Conservation (phyloP, 179 eudicot species). For the Silene vulgaris region DNA sequence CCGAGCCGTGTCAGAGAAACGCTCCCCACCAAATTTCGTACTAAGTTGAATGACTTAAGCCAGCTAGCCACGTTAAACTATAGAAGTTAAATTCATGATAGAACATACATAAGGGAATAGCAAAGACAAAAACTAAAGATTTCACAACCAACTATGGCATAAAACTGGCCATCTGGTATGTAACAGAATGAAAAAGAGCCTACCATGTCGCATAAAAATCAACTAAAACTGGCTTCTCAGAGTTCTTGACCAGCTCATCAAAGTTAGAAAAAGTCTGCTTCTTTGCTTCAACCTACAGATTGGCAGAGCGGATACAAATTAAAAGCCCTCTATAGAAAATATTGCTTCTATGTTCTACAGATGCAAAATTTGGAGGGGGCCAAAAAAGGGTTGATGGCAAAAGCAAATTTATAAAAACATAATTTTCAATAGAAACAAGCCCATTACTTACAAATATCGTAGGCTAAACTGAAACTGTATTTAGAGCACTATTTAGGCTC, state of each 20-base stretch:
- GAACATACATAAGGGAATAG: not conserved
- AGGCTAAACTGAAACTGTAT: not conserved
- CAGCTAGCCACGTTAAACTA: not conserved
- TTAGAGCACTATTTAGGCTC: not conserved
- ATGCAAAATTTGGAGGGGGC: not conserved
- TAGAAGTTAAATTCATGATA: not conserved
- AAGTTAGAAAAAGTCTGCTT: slow-evolving; percentile 61
- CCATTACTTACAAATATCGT: not conserved
- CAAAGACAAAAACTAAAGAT: not conserved
- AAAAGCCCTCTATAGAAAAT: not conserved
- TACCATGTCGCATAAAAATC: slow-evolving; percentile 97
- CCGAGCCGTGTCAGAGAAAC: not conserved
- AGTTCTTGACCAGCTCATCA: slow-evolving; percentile 57
- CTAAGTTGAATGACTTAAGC: not conserved
- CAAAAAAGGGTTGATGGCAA: not conserved
- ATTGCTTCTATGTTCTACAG: not conserved
- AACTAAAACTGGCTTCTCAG: slow-evolving; percentile 87
- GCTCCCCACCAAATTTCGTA: not conserved
- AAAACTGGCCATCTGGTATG: not conserved
- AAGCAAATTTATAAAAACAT: not conserved
- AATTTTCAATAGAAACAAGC: not conserved
- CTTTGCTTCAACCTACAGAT: slow-evolving; percentile 65
- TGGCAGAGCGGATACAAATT: not conserved
- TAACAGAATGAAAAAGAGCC: slow-evolving; percentile 12
- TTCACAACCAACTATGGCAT: not conserved